phyloP scores from a whole-genome alignment of 2,329 filamentous ascomycete species.

The Fusarium tjaetaba region DNA sequence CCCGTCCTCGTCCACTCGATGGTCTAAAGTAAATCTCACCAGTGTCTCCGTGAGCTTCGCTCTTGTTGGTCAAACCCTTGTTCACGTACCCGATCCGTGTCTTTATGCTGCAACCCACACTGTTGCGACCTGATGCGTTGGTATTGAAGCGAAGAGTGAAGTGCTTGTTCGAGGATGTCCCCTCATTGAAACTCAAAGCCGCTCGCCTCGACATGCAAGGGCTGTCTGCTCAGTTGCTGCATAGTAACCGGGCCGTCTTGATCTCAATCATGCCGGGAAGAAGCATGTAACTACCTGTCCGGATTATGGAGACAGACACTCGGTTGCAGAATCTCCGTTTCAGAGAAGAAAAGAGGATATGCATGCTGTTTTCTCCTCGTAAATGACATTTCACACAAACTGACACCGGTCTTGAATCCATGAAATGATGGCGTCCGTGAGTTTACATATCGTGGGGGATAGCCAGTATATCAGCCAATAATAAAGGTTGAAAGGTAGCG shows the following conservation, averaged over 20 bases:
- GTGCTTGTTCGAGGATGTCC: background rate
- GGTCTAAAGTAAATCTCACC: background rate
- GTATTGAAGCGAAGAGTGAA: background rate
- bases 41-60: background rate
- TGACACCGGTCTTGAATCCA: background rate
- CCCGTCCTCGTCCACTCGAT: background rate
- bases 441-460: background rate
- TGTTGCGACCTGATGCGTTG: background rate
- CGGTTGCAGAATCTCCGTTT: background rate
- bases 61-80: background rate
- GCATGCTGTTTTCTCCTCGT: background rate
- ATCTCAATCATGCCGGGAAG: conserved; percentile 1
- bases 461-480: background rate
- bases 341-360: background rate
- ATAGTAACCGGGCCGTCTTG: conserved; percentile 19
- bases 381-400: background rate
- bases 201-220: background rate
- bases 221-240: background rate
- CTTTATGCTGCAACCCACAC: background rate
- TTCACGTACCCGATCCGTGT: background rate
- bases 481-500: conserved; percentile 1
- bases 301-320: conserved; percentile 12
- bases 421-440: background rate
- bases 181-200: background rate
- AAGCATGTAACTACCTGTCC: conserved; percentile 12